Evolutionary conservation across 1,139 yeast species (phyloP).

Genomic region (Magnusiomyces ingens): DNA sequence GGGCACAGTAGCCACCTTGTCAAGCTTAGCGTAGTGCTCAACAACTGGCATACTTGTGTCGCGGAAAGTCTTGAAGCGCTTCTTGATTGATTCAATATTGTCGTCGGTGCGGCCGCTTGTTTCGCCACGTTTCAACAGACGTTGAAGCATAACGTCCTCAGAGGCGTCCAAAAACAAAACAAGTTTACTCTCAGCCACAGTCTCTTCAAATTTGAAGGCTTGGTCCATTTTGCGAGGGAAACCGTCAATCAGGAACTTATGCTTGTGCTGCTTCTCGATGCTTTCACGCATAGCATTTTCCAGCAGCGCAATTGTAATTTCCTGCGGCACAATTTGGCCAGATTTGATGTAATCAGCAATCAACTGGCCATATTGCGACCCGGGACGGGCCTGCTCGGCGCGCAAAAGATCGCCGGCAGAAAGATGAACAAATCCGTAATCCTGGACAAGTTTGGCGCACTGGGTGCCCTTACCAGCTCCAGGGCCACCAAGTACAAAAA

Average conservation of each 20-base stretch:
- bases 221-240: conserved; percentile 99
- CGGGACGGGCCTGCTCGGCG: conserved; percentile 80
- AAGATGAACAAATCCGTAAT: conserved; percentile 77
- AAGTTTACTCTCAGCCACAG: conserved; percentile 65
- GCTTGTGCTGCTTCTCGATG: conserved; percentile 42
- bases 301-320: conserved; percentile 78
- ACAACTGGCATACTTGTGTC: conserved; percentile 96
- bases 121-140: conserved; percentile 86
- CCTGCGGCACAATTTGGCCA: conserved; percentile 95
- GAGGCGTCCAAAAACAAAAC: conserved; percentile 93
- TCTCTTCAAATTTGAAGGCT: conserved; percentile 81
- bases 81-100: conserved; percentile 80
- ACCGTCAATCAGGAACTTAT: conserved; percentile 78
- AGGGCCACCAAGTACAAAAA: conserved; percentile 74
- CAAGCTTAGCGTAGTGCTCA: conserved; percentile 67
- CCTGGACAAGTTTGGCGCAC: conserved; percentile 74
- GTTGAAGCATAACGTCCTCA: conserved; percentile 75
- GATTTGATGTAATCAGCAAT: conserved; percentile 80
- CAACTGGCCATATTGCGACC: conserved; percentile 77
- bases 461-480: conserved; percentile 99
- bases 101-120: conserved; percentile 94
- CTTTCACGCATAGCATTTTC: conserved; percentile 68
- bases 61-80: conserved; percentile 77
- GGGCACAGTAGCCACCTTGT: conserved; percentile 67
- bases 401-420: conserved; percentile 93